Evolutionary conservation across 2,329 filamentous ascomycete species (phyloP), one percentile per base, ranked within the genome.

Genomic region (Talaromyces sp.): DNA sequence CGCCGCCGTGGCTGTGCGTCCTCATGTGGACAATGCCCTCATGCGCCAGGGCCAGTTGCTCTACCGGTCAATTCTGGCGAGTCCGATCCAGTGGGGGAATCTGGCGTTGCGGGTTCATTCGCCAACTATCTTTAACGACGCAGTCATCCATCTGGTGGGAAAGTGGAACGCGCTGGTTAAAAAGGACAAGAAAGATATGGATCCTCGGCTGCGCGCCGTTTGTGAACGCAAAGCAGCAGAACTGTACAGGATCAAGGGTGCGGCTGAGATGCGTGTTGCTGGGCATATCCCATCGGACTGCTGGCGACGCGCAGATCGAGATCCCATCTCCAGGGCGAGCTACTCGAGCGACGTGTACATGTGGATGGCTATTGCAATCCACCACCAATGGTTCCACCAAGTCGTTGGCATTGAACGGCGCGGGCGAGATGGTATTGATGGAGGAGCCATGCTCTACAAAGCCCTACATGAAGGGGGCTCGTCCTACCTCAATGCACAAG

Each of bases 281-380:
- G 69, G 71, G 4, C 65, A 72, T 64, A 67, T 70, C 51, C 72
- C 72, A 6, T 34, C 77, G 78, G 65, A 82, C 78, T 74, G 77
- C 75, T 59, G 65, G 63, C 59, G 72, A 64, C 42, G 68, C 27
- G 72, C 67, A 5, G 66, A 63, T 42, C 42, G 36, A 16, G 70
- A 74, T 60, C 69, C 70, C 23, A 72, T 73, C 44, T 70, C 72
- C 57, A 78, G 80, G 36, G 75, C 77, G 52, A 71, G 72, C 16
- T 83, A 82, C 64, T 70, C 73, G 23, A 78, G 75, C 61, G 79
- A 83, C 63, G 79, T 84, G 62, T 75, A 82, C 63, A 73, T 79
- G 65, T 84, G 82, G 82, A 80, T 83, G 70, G 77, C 76, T 4
- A 70, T 83, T 7, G 68, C 66, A 7, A 76, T 81, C 57, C 79